Conservation (phyloP, 2,329 filamentous ascomycete species). For the Aureobasidium sp. region DNA sequence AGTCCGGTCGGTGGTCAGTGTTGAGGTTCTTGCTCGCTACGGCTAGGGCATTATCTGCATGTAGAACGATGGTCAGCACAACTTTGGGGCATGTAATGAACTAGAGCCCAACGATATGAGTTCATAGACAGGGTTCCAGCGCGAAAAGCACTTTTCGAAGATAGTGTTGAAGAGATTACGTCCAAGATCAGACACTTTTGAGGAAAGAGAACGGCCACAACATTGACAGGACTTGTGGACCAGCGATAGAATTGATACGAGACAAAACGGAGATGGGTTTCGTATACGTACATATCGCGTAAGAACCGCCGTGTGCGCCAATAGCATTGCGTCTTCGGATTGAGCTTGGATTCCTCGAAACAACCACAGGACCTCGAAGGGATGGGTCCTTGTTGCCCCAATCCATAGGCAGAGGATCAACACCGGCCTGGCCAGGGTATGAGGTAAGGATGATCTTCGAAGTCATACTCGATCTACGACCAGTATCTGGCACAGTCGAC, state of each 20-base stretch:
- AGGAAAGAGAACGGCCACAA: background rate
- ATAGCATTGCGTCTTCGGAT: conserved; percentile 56
- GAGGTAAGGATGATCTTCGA: conserved; percentile 68
- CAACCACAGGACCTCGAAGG: conserved; percentile 78
- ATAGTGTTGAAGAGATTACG: background rate
- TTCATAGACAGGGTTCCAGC: background rate
- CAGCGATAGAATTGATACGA: background rate
- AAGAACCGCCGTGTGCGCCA: conserved; percentile 77
- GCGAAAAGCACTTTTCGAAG: background rate
- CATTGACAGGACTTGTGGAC: background rate
- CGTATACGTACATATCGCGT: conserved; percentile 64
- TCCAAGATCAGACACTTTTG: background rate
- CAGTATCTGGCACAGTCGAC: background rate
- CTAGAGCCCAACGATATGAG: background rate
- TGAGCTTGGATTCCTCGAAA: conserved; percentile 67
- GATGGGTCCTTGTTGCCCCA: conserved; percentile 76
- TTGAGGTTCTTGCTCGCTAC: conserved; percentile 86
- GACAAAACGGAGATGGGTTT: background rate
- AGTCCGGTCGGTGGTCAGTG: conserved; percentile 69
- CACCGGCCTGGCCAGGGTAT: conserved; percentile 89
- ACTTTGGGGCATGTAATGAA: too few species aligned
- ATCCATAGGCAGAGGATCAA: conserved; percentile 80
- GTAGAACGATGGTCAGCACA: background rate
- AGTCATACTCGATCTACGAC: conserved; percentile 32
- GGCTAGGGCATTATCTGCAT: conserved; percentile 64